These are phyloP conservation scores for Typha latifolia DNA, from an alignment of 176 grass and related monocot genomes.

Conservation along the genomic window DNA sequence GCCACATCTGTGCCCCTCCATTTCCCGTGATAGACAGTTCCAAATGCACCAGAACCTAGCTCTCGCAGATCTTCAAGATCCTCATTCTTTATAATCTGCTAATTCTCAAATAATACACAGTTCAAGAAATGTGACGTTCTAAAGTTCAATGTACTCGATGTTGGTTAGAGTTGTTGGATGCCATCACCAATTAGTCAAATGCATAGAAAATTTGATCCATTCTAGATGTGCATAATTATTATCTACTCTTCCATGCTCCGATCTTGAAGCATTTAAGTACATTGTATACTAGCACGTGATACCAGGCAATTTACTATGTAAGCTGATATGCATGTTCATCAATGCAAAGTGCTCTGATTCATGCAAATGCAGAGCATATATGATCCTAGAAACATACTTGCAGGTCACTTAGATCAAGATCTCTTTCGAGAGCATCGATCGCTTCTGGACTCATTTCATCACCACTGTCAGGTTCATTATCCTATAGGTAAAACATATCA, in stretches of 20 bases:
- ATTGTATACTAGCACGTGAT: no score
- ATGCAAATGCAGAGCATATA: no score
- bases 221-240: no score
- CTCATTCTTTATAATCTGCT: constrained; percentile 72
- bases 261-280: no score
- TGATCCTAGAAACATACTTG: constrained; percentile 40
- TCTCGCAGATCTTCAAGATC: constrained; percentile 90
- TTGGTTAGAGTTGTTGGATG: no score
- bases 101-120: neutral
- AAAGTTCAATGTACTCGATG: no score
- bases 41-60: constrained; percentile 80
- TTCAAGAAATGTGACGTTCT: neutral
- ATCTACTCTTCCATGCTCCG: no score
- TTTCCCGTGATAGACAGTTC: constrained; percentile 87
- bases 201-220: no score
- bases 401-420: constrained; percentile 47
- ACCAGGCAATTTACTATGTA: no score
- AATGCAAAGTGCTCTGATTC: no score
- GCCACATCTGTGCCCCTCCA: constrained; percentile 95
- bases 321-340: no score
- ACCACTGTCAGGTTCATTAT: constrained; percentile 29
- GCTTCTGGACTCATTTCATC: constrained; percentile 20
- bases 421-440: constrained; percentile 26
- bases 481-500: constrained; percentile 25
- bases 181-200: no score